Conservation (phyloP, 2,329 filamentous ascomycete species). For the Trichoderma sp. region DNA sequence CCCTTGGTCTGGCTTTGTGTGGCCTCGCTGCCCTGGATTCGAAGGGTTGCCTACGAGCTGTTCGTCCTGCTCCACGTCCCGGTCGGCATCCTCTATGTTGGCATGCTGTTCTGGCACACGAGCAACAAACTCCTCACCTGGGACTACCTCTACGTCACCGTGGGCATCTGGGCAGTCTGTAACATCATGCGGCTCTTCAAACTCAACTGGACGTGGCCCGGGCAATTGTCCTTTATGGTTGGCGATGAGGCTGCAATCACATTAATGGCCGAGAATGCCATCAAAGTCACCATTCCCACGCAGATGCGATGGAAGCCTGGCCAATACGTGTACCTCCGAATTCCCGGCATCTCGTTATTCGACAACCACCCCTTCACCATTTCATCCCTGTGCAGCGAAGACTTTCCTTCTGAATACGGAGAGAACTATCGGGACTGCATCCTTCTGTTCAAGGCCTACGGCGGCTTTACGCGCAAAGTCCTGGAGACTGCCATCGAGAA, state of each 20-base stretch:
- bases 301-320: slow-evolving; percentile 91
- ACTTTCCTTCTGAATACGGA: slow-evolving; percentile 90
- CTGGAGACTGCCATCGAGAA: slow-evolving; percentile 81
- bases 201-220: slow-evolving; percentile 85
- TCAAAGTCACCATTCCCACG: slow-evolving; percentile 93
- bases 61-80: slow-evolving; percentile 84
- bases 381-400: slow-evolving; percentile 86
- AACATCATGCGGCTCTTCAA: slow-evolving; percentile 77
- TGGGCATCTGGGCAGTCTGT: slow-evolving; percentile 76
- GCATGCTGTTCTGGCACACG: slow-evolving; percentile 91
- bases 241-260: slow-evolving; percentile 91
- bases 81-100: slow-evolving; percentile 77
- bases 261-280: slow-evolving; percentile 87
- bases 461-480: slow-evolving; percentile 84
- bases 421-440: slow-evolving; percentile 86
- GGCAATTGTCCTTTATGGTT: slow-evolving; percentile 77
- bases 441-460: slow-evolving; percentile 87
- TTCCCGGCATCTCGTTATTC: slow-evolving; percentile 87
- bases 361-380: slow-evolving; percentile 97
- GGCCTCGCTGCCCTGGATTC: slow-evolving; percentile 78
- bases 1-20: slow-evolving; percentile 82
- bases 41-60: slow-evolving; percentile 78
- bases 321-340: slow-evolving; percentile 91
- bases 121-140: slow-evolving; percentile 90
- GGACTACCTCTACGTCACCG: slow-evolving; percentile 81